phyloP scores from a whole-genome alignment of 805 yeast genomes.

The Candida alai region DNA sequence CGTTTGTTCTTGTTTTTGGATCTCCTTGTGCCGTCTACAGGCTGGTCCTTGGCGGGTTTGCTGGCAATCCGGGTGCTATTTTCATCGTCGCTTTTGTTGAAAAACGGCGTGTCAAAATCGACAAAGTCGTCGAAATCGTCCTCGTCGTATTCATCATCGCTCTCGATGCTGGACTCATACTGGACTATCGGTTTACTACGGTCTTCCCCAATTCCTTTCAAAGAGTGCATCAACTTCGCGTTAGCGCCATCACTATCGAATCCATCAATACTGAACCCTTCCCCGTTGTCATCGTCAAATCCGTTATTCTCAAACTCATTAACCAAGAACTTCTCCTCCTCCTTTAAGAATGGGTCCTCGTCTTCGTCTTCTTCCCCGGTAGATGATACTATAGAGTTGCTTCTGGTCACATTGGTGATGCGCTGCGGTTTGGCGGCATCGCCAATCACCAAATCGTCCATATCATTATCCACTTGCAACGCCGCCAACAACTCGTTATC shows the following conservation, averaged over 20 bases:
- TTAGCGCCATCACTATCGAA: constrained; percentile 13
- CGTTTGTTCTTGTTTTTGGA: constrained; percentile 7
- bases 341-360: constrained; percentile 36
- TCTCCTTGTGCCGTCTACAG: not conserved
- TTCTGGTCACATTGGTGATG: constrained; percentile 13
- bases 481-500: constrained; percentile 45
- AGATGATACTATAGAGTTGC: constrained; percentile 19
- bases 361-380: constrained; percentile 30
- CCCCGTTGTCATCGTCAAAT: constrained; percentile 38
- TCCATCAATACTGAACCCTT: constrained; percentile 30
- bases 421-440: not conserved
- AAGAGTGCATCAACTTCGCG: constrained; percentile 16
- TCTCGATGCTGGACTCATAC: constrained; percentile 34
- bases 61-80: constrained; percentile 6
- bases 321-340: constrained; percentile 43
- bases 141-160: constrained; percentile 30
- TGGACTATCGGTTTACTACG: constrained; percentile 34
- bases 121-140: constrained; percentile 40
- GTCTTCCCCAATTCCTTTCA: constrained; percentile 18
- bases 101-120: constrained; percentile 29
- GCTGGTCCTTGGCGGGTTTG: not conserved
- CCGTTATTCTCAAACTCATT: constrained; percentile 46
- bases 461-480: constrained; percentile 43
- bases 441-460: constrained; percentile 30
- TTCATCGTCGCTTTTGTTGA: constrained; percentile 19